Evolutionary conservation across 225 moss, liverwort and hornwort species (phyloP).

Genomic region (Physcomitrium patens): DNA sequence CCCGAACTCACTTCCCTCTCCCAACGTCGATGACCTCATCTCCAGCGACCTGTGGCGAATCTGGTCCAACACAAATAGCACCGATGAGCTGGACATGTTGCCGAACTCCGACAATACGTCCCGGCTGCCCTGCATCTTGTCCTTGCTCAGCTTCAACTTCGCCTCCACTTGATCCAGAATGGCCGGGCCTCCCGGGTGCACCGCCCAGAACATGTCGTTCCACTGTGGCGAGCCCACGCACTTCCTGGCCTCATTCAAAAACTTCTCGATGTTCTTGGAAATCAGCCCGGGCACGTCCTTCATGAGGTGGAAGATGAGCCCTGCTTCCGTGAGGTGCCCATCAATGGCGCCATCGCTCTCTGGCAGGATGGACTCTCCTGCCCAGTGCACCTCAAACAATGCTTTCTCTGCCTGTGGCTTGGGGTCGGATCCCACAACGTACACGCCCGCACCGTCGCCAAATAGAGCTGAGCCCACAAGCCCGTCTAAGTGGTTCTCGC

Average conservation of each 20-base stretch:
- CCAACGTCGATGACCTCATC: constrained; percentile 21
- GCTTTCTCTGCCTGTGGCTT: constrained; percentile 42
- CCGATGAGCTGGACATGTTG: constrained; percentile 36
- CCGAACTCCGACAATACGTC: constrained; percentile 35
- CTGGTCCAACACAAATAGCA: constrained; percentile 39
- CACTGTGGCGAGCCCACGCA: constrained; percentile 34
- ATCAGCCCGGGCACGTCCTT: constrained; percentile 53
- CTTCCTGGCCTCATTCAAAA: constrained; percentile 36
- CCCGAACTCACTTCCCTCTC: constrained; percentile 50
- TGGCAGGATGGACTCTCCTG: constrained; percentile 48
- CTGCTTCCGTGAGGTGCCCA: constrained; percentile 53
- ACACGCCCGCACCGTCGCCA: constrained; percentile 47
- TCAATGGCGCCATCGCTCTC: constrained; percentile 63
- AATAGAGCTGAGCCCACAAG: constrained; percentile 39
- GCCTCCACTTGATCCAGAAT: constrained; percentile 42
- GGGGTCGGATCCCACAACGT: constrained; percentile 48
- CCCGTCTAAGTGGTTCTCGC: constrained; percentile 51
- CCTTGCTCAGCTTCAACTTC: constrained; percentile 24
- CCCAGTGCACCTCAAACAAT: constrained; percentile 57
- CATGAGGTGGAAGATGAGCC: constrained; percentile 55
- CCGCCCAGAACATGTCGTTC: constrained; percentile 51
- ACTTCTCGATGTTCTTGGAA: constrained; percentile 46
- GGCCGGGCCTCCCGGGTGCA: constrained; percentile 44
- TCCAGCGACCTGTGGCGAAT: constrained; percentile 36
- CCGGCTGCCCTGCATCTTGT: constrained; percentile 41